These are phyloP conservation scores for Acacia melanoxylon DNA, from an alignment of 306 rosid genomes.

Conservation along the genomic window DNA sequence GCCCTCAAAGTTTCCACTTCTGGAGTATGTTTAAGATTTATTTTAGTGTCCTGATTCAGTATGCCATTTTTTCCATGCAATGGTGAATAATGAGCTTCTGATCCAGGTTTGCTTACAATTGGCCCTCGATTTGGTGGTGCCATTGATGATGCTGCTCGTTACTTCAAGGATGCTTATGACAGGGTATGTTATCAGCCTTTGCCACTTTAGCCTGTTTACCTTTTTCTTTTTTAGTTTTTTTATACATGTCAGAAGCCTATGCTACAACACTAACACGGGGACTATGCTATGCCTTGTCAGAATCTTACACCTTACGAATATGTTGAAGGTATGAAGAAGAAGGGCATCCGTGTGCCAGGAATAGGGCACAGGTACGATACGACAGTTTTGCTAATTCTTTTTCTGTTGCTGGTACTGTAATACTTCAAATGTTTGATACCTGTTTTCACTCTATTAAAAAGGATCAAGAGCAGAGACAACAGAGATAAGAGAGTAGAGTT, in stretches of 20 bases:
- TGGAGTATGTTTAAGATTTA: conserved; percentile 17
- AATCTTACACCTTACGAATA: conserved; percentile 87
- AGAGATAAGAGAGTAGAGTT: conserved; percentile 96
- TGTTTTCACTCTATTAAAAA: conserved; percentile 46
- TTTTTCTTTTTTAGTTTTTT: neutral
- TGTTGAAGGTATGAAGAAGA: conserved; percentile 95
- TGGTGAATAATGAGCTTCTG: conserved; percentile 41
- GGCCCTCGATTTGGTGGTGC: conserved; percentile 99
- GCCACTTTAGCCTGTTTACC: neutral
- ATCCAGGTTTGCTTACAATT: conserved; percentile 93
- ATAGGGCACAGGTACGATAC: conserved; percentile 87
- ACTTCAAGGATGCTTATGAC: conserved; percentile 96
- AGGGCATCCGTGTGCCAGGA: conserved; percentile 98
- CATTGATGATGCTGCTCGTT: conserved; percentile 98
- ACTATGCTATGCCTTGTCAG: conserved; percentile 49
- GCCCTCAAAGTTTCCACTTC: conserved; percentile 24
- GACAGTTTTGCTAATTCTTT: conserved; percentile 5
- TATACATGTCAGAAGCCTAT: neutral
- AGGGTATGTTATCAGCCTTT: conserved; percentile 52
- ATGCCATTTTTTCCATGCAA: conserved; percentile 14
- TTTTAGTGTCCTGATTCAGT: neutral
- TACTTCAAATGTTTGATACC: conserved; percentile 19
- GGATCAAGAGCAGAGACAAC: conserved; percentile 99
- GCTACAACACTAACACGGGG: conserved; percentile 11
- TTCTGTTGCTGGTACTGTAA: conserved; percentile 21